Evolutionary conservation across 2,329 filamentous ascomycete genomes (phyloP).

Genomic region (Phoma sp.): DNA sequence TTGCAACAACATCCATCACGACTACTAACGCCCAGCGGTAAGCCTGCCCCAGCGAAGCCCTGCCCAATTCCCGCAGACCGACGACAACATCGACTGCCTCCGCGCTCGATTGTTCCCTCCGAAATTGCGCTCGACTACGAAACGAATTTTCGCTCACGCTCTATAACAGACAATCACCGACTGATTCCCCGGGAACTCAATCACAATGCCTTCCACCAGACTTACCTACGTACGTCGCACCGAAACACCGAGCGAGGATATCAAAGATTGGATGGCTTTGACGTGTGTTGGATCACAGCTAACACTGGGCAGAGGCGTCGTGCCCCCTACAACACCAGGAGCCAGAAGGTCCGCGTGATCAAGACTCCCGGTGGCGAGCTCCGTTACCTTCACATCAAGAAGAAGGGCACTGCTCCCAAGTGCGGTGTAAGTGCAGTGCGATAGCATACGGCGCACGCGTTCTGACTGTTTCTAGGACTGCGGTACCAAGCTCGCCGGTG

Average conservation of each 20-base stretch:
- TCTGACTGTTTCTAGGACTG: conserved; percentile 75
- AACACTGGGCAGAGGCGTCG: conserved; percentile 60
- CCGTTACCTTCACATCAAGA: conserved; percentile 99
- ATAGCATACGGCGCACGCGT: conserved; percentile 11
- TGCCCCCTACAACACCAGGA: conserved; percentile 90
- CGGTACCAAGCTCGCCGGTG: conserved; percentile 94
- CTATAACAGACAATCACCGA: conserved; percentile 37
- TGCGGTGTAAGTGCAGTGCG: conserved; percentile 60
- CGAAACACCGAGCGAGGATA: conserved; percentile 19
- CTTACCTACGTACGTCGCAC: conserved; percentile 62
- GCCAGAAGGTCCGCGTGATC: conserved; percentile 84
- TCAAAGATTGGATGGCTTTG: conserved; percentile 15
- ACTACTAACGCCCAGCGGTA: conserved; percentile 46
- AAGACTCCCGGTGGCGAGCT: conserved; percentile 92
- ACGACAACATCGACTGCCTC: conserved; percentile 13
- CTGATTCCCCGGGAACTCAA: conserved; percentile 48
- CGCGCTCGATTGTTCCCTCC: conserved; percentile 3
- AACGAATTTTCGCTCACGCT: conserved; percentile 35
- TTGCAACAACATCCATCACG: conserved; percentile 32
- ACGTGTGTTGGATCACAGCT: conserved; percentile 27
- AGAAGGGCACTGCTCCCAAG: conserved; percentile 97
- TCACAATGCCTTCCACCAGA: conserved; percentile 62
- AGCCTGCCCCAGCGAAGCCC: conserved; percentile 29
- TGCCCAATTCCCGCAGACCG: conserved; percentile 17
- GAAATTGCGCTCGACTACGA: conserved; percentile 10